These are phyloP conservation scores for Zychaea mexicana DNA, from an alignment of 371 early-diverging fungal genomes.

Conservation along the genomic window DNA sequence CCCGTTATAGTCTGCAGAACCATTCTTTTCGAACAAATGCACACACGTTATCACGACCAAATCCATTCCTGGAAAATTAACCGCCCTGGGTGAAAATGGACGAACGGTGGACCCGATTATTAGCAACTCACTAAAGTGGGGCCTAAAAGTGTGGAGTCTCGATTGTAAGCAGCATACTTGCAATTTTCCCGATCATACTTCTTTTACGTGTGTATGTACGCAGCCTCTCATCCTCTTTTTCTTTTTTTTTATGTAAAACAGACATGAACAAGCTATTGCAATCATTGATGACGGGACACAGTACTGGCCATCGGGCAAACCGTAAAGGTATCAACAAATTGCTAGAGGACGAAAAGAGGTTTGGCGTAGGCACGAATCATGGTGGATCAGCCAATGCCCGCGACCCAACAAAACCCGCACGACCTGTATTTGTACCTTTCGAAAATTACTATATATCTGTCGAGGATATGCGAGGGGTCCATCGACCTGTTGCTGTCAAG, in stretches of 20 bases:
- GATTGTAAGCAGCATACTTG: no score
- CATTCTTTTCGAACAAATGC: slow-evolving; percentile 48
- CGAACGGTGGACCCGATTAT: slow-evolving; percentile 11
- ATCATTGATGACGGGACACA: slow-evolving; percentile 13
- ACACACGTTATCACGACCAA: slow-evolving; percentile 46
- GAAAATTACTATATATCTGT: slow-evolving; percentile 33
- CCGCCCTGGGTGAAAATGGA: slow-evolving; percentile 17
- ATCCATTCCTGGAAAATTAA: slow-evolving; percentile 17
- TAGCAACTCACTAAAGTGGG: slow-evolving; percentile 16
- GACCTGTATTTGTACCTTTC: slow-evolving; percentile 39
- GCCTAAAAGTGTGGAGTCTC: slow-evolving; percentile 15
- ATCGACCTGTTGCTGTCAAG: slow-evolving; percentile 38
- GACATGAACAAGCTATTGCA: slow-evolving; percentile 1
- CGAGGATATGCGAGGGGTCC: slow-evolving; percentile 44
- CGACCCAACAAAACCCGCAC: not conserved
- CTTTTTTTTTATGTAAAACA: not conserved
- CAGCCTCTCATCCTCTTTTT: no score
- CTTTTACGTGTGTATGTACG: no score
- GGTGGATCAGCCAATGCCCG: slow-evolving; percentile 12
- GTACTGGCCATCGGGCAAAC: slow-evolving; percentile 12
- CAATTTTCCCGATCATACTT: no score
- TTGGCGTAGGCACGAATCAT: slow-evolving; percentile 27
- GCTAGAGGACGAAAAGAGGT: slow-evolving; percentile 34
- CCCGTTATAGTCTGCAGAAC: slow-evolving; percentile 28
- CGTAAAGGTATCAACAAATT: slow-evolving; percentile 19